phyloP scores from a whole-genome alignment of 1,284 basidiomycete species.

The Hypsizygus ulmarius region DNA sequence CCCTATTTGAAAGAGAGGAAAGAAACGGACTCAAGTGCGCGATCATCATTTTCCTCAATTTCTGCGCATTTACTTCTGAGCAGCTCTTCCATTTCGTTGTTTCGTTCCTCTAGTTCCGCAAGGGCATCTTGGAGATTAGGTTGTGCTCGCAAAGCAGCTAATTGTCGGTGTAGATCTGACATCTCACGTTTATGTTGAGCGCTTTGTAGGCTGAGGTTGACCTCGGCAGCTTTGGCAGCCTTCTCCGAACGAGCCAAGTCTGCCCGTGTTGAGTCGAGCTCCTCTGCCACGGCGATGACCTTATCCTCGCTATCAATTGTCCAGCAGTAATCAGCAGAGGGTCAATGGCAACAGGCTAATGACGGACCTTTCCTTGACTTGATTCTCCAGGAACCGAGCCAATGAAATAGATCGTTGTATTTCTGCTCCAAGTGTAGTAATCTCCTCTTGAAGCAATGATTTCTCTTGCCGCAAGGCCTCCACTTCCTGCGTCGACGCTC shows the following conservation, averaged over 20 bases:
- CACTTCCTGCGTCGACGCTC: conserved; percentile 16
- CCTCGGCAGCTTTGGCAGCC: conserved; percentile 56
- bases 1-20: conserved; percentile 1
- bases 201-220: conserved; percentile 58
- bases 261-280: conserved; percentile 44
- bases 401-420: conserved; percentile 59
- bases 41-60: conserved; percentile 80
- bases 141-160: conserved; percentile 49
- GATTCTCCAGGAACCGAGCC: conserved; percentile 57
- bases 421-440: conserved; percentile 60
- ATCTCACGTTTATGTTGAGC: conserved; percentile 65
- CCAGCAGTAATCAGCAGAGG: conserved; percentile 8
- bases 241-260: conserved; percentile 54
- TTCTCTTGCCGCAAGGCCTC: conserved; percentile 48
- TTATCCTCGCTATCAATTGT: conserved; percentile 43
- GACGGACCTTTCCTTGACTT: conserved; percentile 55
- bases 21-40: conserved; percentile 65
- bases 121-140: conserved; percentile 54
- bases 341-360: background rate
- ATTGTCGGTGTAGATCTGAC: conserved; percentile 52
- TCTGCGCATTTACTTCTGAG: conserved; percentile 67
- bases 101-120: conserved; percentile 62
- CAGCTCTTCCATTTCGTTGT: conserved; percentile 69
- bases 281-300: conserved; percentile 40
- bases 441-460: conserved; percentile 45